phyloP scores from a whole-genome alignment of 768 basidiomycete species.

The Lentinula raphanica region DNA sequence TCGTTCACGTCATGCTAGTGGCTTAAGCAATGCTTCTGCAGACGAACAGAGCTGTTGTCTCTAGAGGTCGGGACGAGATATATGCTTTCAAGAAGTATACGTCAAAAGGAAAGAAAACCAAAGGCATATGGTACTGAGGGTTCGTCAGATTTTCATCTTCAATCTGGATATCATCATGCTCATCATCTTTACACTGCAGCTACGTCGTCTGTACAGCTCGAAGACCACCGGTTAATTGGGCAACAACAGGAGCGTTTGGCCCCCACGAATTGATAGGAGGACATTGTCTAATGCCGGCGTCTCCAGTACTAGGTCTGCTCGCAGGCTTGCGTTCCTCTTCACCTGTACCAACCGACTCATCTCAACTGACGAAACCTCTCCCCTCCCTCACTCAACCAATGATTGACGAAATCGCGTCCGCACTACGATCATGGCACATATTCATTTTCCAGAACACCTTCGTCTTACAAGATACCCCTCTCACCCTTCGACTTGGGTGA shows the following conservation, averaged over 20 bases:
- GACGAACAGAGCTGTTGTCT: constrained; percentile 70
- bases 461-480: constrained; percentile 73
- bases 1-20: constrained; percentile 49
- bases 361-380: constrained; percentile 63
- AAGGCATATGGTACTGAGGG: constrained; percentile 92
- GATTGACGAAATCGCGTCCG: constrained; percentile 95
- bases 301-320: constrained; percentile 30
- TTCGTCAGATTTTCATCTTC: constrained; percentile 26
- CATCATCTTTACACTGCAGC: constrained; percentile 30
- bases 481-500: constrained; percentile 84
- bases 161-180: background rate
- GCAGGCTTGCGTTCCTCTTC: constrained; percentile 69
- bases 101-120: constrained; percentile 64
- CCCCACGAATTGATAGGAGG: constrained; percentile 73
- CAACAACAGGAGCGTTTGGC: constrained; percentile 50
- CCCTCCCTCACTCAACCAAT: constrained; percentile 85
- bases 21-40: constrained; percentile 58
- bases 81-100: constrained; percentile 95
- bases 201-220: constrained; percentile 85
- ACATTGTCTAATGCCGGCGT: constrained; percentile 67
- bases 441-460: constrained; percentile 88
- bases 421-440: constrained; percentile 92
- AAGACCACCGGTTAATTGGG: constrained; percentile 66
- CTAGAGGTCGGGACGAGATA: constrained; percentile 94
- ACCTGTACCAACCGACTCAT: constrained; percentile 57